Conservation (phyloP, 2,329 filamentous ascomycete genomes). For the Apiospora pterosperma region DNA sequence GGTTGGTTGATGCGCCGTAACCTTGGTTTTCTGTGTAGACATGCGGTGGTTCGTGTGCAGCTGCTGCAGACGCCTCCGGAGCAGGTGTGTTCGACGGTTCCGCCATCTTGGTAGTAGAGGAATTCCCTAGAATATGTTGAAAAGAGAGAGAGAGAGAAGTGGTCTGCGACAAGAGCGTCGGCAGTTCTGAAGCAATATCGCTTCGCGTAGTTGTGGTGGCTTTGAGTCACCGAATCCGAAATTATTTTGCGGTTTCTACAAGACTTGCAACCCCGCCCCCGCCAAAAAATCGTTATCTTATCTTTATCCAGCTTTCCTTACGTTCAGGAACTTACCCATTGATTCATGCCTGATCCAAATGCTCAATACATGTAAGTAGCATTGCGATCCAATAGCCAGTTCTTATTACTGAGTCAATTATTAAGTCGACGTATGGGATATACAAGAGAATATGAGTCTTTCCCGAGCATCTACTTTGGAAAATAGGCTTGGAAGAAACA, state of each 20-base stretch:
- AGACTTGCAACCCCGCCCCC: neutral
- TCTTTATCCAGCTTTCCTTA: too few relatives aligned
- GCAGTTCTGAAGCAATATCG: neutral
- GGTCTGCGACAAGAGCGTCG: neutral
- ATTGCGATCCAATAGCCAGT: too few relatives aligned
- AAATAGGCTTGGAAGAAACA: too few relatives aligned
- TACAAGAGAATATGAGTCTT: too few relatives aligned
- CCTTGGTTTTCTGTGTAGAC: conserved; percentile 40
- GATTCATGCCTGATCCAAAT: too few relatives aligned
- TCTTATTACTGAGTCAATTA: too few relatives aligned
- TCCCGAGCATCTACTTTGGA: too few relatives aligned
- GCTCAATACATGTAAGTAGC: neutral
- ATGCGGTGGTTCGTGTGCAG: conserved; percentile 43
- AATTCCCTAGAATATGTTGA: neutral
- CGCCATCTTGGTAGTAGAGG: neutral
- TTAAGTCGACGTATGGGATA: too few relatives aligned
- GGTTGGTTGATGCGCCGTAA: conserved; percentile 36
- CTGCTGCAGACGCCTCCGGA: conserved; percentile 25
- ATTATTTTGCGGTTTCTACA: conserved; percentile 2
- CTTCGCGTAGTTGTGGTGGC: neutral
- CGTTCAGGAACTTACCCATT: neutral
- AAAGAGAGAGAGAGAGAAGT: neutral
- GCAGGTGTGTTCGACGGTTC: neutral
- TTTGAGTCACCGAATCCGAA: neutral
- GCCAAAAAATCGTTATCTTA: neutral